A percentile compares a stretch with the other conserved stretches of the same genome.
Evolutionary conservation across 2,329 filamentous ascomycete genomes (phyloP).

Genomic region (Colletotrichum simmondsii): DNA sequence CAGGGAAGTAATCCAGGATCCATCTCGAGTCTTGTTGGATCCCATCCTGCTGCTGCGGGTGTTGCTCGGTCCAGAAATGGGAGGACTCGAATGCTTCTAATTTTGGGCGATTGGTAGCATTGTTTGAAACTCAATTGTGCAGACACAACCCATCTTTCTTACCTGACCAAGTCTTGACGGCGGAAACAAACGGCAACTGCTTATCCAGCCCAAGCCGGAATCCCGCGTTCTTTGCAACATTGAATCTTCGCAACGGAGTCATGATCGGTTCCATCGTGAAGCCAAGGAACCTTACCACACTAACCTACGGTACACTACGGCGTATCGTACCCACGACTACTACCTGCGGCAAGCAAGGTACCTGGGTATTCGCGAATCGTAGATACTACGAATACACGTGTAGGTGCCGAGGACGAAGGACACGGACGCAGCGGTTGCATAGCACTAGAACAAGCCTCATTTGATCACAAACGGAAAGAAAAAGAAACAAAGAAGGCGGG

Average conservation of each 20-base stretch:
- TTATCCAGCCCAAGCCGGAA: background rate
- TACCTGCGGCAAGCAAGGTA: no score
- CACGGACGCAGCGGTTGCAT: background rate
- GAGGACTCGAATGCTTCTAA: conserved; percentile 11
- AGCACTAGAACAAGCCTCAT: no score
- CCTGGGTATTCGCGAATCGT: no score
- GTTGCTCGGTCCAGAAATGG: conserved; percentile 10
- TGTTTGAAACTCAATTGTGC: background rate
- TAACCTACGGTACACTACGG: no score
- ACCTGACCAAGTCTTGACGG: background rate
- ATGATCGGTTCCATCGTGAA: background rate
- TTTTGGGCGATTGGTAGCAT: background rate
- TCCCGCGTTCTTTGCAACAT: background rate
- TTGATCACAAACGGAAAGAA: background rate
- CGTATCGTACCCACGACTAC: no score
- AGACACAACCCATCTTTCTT: background rate
- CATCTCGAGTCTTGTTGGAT: background rate
- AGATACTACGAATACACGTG: no score
- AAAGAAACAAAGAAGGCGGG: background rate
- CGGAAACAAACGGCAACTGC: background rate
- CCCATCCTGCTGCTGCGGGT: conserved; percentile 4
- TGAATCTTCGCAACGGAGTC: background rate
- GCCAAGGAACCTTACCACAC: background rate
- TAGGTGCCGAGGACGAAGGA: background rate
- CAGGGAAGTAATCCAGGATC: background rate